Base-by-base conservation (phyloP, 1,139 yeast genomes). In the Saccharomyces uvarum region DNA sequence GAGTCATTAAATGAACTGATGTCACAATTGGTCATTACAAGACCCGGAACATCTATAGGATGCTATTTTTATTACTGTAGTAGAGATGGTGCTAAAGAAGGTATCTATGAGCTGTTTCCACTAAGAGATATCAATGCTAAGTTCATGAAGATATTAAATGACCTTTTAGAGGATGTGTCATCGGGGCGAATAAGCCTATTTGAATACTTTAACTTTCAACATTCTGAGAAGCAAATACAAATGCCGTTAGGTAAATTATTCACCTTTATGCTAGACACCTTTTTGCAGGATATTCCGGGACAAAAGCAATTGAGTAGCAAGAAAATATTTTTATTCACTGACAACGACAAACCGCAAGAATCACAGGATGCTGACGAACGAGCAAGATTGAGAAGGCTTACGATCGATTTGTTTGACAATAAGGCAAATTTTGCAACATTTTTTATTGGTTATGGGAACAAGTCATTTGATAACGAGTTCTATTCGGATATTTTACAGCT, bases 31-130 rank as follows among this genome's bases (percentile, higher is more conserved):
- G 77, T 83, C 1, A 81, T 83, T 47, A 76, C 84, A 0, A 68
- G 79, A 54, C 86, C 87, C 2, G 75, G 75, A 55, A 81, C 89
- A 0, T 90, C 89, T 0, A 72, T 85, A 38, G 91, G 90, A 0
- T 77, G 86, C 50, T 84, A 81, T 62, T 67, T 86, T 27, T 82
- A 81, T 69, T 81, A 84, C 61, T 75, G 83, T 59, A 44, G 54
- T 1, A 59, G 65, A n/a, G 51, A 59, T 4, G 67, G 62, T 2
- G 54, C 66, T 2, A 61, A 65, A 7, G 48, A 58, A 29, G 75
- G 77, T 1, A 67, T 77, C 1, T 68, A 67, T 53, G 69, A 69
- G 47, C 56, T 77, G 2, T 67, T 78, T 48, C 66, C 70, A 2
- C 61, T 78, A 21, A 59, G 63, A 33, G 80, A 76, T 59, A 61